Evolutionary conservation across 78 protist genomes (phyloP), one percentile per base, ranked within the genome.

Genomic region (Salpingoeca rosetta): DNA sequence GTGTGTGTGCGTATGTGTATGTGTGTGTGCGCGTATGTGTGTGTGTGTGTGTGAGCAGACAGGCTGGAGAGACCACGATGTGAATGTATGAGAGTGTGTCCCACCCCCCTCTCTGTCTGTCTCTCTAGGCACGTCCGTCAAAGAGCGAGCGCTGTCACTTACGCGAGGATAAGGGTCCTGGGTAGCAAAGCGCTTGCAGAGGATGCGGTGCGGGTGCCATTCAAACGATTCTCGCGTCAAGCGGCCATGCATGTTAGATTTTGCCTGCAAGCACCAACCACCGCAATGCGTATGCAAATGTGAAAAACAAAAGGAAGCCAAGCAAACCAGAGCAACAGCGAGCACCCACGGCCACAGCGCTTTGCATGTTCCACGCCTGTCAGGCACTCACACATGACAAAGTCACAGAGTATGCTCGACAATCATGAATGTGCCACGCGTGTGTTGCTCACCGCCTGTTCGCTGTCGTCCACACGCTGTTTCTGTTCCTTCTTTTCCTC

Each of bases 161-260:
- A 51, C 65, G 31, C 17, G 12, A 3, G 83, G 83, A n/a, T 80
- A n/a, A 2, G 83, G 83, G 40, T 80, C 35, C 25, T 65, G 74
- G 27, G n/a, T 37, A 31, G 42, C 44, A 44, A 81, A 81, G 2
- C 84, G 84, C 45, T 56, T 44, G 84, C 84, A 81, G 43, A 81
- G n/a, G 35, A 81, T 36, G 10, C 40, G 57, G 31, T 36, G 65
- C 39, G 84, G 84, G 0, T 56, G 77, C 84, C 84, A 81, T 56
- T 78, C 82, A 37, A 78, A 39, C 31, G 11, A 26, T 2, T 42
- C 57, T 35, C 82, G 82, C 35, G 44, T 7, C 2, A 41, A 27
- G 28, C 56, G 44, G 36, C 40, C 40, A 41, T 41, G 2, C 56
- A 37, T 12, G 31, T 51, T 51, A 7, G 17, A 22, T 51, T 51